Evolutionary conservation across 495 filamentous ascomycete species (phyloP), one percentile per base, ranked within the genome.

Genomic region (Xanthoparmelia taractica): DNA sequence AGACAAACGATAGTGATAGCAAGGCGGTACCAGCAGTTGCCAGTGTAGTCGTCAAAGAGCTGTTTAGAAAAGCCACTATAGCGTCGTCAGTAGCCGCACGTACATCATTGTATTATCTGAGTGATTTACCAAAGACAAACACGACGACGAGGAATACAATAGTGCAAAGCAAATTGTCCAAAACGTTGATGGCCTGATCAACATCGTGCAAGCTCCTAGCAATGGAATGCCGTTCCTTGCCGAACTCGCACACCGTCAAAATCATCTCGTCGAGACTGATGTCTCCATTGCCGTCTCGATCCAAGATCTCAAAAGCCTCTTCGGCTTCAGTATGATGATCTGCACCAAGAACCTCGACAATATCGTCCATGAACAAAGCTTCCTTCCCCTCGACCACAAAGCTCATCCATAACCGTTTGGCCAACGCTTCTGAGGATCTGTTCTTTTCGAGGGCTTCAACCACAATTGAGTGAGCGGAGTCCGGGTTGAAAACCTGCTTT

Each of bases 191-290:
- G 11, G 94, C 94, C 72, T 96, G 91, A 74, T 96, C 91, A 59
- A 98, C 92, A 73, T 98, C 94, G 76, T 95, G 88, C 90, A 98
- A 91, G 77, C 90, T 94, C 72, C 84, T 87, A 38, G 86, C 84
- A 69, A 98, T 90, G 20, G 91, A 84, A 74, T 92, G 91, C 60
- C 92, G 80, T 70, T 90, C 87, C 57, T 88, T 90, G 34, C 87
- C 88, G 59, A 91, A 85, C 60, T 96, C 90, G 25, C 87, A 83
- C 38, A 96, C 82, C 59, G 89, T 89, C 73, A 96, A 78, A 61
- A 96, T 84, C 89, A 97, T 97, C 77, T 98, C 94, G 45, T 97
- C 92, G 60, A 97, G 78, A 74, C 84, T 88, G 72, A 98, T 88
- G 70, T 97, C 93, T 34, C 94, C 94, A 69, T 98, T 98, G 31